Percentiles rank a stretch among this genome's conserved stretches.
phyloP scores from a whole-genome alignment of 2,329 filamentous ascomycete genomes.

The Scedosporium apiospermum region DNA sequence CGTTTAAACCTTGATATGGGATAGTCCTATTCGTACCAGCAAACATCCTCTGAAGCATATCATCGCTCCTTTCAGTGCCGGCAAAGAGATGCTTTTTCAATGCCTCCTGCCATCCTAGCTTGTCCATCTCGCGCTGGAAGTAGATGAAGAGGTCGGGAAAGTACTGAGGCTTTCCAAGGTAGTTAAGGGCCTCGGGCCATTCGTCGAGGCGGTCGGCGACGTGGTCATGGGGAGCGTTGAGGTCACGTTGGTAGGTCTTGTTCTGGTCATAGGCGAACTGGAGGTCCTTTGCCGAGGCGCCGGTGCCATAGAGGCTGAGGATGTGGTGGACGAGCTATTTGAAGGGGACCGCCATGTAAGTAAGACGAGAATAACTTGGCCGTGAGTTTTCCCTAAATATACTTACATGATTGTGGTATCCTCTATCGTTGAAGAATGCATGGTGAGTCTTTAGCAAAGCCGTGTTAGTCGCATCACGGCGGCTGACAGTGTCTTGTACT shows the following conservation, averaged over 20 bases:
- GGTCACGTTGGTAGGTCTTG: slow-evolving; percentile 53
- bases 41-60: slow-evolving; percentile 60
- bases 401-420: slow-evolving; percentile 72
- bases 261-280: slow-evolving; percentile 57
- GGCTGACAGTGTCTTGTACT: no score
- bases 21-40: no score
- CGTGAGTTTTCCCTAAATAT: neutral
- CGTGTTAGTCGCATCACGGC: neutral
- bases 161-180: slow-evolving; percentile 50
- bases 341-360: slow-evolving; percentile 6
- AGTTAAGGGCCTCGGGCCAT: slow-evolving; percentile 41
- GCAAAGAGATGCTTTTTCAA: slow-evolving; percentile 61
- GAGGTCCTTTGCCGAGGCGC: slow-evolving; percentile 51
- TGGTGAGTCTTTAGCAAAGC: slow-evolving; percentile 43
- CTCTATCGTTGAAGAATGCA: slow-evolving; percentile 66
- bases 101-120: slow-evolving; percentile 47
- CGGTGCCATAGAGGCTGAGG: slow-evolving; percentile 66
- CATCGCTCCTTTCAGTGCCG: slow-evolving; percentile 53
- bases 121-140: slow-evolving; percentile 64
- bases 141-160: slow-evolving; percentile 70
- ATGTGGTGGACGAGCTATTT: slow-evolving; percentile 60
- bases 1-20: no score
- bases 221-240: slow-evolving; percentile 32
- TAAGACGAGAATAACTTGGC: neutral
- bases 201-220: slow-evolving; percentile 48